Evolutionary conservation across 192 early-diverging fungal species (phyloP).

Genomic region (Coemansia sp.): DNA sequence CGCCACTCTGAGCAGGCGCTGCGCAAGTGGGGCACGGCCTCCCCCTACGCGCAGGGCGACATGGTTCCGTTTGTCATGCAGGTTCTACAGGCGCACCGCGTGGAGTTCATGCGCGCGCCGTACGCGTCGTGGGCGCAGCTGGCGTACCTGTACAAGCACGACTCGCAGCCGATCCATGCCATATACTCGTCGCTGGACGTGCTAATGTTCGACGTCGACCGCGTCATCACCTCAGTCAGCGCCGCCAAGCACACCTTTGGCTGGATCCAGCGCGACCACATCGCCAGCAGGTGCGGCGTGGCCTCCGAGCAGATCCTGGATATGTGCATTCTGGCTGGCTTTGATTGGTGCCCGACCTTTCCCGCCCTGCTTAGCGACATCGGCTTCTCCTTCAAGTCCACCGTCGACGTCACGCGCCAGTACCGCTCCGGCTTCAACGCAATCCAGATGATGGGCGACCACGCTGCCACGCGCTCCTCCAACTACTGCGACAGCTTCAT

Average conservation of each 20-base stretch:
- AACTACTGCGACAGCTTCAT: constrained; percentile 74
- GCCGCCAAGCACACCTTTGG: constrained; percentile 65
- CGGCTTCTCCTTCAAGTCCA: constrained; percentile 71
- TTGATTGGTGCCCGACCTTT: constrained; percentile 73
- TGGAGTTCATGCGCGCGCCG: constrained; percentile 79
- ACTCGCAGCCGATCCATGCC: constrained; percentile 69
- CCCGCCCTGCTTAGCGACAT: constrained; percentile 63
- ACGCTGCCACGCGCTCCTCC: constrained; percentile 57
- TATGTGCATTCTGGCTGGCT: constrained; percentile 79
- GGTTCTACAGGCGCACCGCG: constrained; percentile 65
- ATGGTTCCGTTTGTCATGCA: constrained; percentile 68
- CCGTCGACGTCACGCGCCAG: constrained; percentile 67
- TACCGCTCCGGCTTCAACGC: constrained; percentile 75
- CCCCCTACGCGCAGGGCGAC: constrained; percentile 63
- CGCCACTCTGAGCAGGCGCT: constrained; percentile 63
- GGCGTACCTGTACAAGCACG: constrained; percentile 71
- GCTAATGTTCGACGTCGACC: constrained; percentile 77
- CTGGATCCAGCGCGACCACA: constrained; percentile 64
- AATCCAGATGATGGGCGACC: constrained; percentile 66
- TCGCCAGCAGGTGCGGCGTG: constrained; percentile 63
- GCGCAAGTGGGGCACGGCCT: constrained; percentile 58
- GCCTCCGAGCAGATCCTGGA: constrained; percentile 74
- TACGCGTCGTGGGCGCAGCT: constrained; percentile 82
- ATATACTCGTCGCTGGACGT: constrained; percentile 73
- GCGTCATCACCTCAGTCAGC: constrained; percentile 69